These are phyloP conservation scores for Verticillium isaacii DNA, from an alignment of 2,329 filamentous ascomycete species.

Conservation along the genomic window DNA sequence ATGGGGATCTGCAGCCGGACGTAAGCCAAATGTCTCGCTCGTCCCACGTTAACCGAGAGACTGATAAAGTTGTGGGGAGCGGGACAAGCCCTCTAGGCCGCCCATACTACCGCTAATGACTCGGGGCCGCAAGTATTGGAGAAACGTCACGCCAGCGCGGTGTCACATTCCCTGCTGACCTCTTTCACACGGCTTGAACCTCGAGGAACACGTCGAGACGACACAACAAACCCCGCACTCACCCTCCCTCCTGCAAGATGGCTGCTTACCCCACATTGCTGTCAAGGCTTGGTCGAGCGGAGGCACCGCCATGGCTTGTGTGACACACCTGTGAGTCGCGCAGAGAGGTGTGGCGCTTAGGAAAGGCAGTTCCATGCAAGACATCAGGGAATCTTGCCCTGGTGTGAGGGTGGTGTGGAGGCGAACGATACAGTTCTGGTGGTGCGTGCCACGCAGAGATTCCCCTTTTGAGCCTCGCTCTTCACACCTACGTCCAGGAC, in stretches of 20 bases:
- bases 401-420: not conserved
- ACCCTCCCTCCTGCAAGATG: not conserved
- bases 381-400: constrained; percentile 1
- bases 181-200: not conserved
- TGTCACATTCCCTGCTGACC: not conserved
- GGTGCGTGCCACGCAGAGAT: not conserved
- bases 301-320: not conserved
- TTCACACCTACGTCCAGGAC: not conserved
- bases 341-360: not conserved
- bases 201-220: not conserved
- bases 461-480: not conserved
- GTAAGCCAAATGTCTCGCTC: not conserved
- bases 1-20: constrained; percentile 5
- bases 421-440: not conserved
- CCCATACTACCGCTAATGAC: not conserved
- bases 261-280: not conserved
- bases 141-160: not conserved
- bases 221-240: not conserved
- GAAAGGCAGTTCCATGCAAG: constrained; percentile 1
- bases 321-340: not conserved
- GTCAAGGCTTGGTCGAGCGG: not conserved
- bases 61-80: not conserved
- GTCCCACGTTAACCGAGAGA: not conserved
- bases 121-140: not conserved
- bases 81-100: not conserved